Conservation (phyloP, 2,329 filamentous ascomycete genomes). For the Amauroascus verrucosus region DNA sequence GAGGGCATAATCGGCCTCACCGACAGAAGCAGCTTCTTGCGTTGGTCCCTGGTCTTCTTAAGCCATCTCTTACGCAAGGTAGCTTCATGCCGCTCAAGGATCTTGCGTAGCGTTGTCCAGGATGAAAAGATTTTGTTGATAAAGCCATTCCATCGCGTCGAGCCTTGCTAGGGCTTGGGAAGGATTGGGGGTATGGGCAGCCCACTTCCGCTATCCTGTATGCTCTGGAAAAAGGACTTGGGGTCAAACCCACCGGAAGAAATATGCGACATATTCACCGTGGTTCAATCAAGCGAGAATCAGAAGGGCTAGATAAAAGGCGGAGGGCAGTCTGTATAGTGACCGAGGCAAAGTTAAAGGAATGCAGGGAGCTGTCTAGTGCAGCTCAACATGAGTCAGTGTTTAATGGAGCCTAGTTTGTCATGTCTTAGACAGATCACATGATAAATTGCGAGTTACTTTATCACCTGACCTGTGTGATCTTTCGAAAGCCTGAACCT, state of each 20-base stretch:
- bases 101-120: conserved; percentile 31
- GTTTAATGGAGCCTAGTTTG: too few relatives aligned
- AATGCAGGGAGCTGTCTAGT: too few relatives aligned
- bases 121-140: conserved; percentile 25
- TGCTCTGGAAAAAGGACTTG: not conserved
- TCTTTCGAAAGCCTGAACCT: too few relatives aligned
- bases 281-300: too few relatives aligned
- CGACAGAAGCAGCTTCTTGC: conserved; percentile 36
- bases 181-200: conserved; percentile 10
- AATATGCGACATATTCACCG: not conserved
- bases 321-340: too few relatives aligned
- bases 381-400: too few relatives aligned
- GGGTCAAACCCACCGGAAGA: not conserved
- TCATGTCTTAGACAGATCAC: too few relatives aligned
- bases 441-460: too few relatives aligned
- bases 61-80: conserved; percentile 45
- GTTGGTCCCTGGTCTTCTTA: conserved; percentile 44
- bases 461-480: too few relatives aligned
- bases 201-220: not conserved
- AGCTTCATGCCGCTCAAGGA: conserved; percentile 42
- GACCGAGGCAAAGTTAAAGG: too few relatives aligned
- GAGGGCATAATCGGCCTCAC: conserved; percentile 42
- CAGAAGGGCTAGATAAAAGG: too few relatives aligned
- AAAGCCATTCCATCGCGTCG: not conserved
- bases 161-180: conserved; percentile 3